Evolutionary conservation across 2,329 filamentous ascomycete genomes (phyloP), one percentile per base, ranked within the genome.

Genomic region (Fusarium subglutinans): DNA sequence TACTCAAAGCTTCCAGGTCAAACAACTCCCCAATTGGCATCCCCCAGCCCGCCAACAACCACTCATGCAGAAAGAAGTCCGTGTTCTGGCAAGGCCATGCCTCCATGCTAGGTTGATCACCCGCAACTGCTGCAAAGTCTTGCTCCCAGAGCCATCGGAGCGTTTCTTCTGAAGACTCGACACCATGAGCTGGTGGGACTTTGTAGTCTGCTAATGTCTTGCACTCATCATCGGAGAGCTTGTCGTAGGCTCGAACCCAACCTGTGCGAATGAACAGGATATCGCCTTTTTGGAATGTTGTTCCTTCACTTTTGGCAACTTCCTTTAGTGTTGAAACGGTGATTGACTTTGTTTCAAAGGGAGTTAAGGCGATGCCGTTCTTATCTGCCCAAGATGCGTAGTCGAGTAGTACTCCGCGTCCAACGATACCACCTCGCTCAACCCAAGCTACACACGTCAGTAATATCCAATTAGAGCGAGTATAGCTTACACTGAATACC

Each of bases 61-160:
- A 86, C 70, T 87, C 84, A 61, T 87, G 86, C 6, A 83, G 66
- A 48, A 69, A 77, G 44, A 69, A 79, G 74, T 82, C 65, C 43
- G 77, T 60, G 35, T 81, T 77, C 54, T 82, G 64, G 37, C 82
- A 77, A 13, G 85, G 84, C 74, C 85, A 87, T 7, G 86, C 86
- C 74, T 90, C 89, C 69, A 89, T 87, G 10, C 79, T 70, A 0
- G 88, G 86, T 55, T 85, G 84, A 66, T 91, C 89, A 6, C 88
- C 87, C 0, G 86, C 89, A 1, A 90, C 85, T 4, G 89, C 89
- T 0, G 88, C 81, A 72, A 91, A 90, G 20, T 56, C 65, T 11
- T 86, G 83, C 61, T 90, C 86, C 88, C 89, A 91, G 24, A 90
- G 81, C 89, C 89, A 91, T 43, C 84, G 82, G 20, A 89, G 82